Evolutionary conservation across 2,329 filamentous ascomycete genomes (phyloP).

Genomic region (Cladosporium sp.): DNA sequence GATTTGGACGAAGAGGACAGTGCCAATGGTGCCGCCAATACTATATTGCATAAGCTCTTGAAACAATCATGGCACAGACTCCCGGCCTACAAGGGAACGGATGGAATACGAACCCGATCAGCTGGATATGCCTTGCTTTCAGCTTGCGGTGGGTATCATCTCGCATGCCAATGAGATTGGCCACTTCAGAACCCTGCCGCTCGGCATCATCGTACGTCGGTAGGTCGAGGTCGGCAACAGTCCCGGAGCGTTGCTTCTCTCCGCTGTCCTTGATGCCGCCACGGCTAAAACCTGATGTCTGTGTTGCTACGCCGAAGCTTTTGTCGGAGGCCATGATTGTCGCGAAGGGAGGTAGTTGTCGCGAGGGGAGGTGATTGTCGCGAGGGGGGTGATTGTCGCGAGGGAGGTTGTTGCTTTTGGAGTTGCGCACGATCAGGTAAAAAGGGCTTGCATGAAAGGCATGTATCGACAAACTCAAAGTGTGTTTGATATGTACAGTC

Average conservation of each 20-base stretch:
- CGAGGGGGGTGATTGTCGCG: no score
- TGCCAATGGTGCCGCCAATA: constrained; percentile 45
- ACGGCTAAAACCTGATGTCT: constrained; percentile 5
- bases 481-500: no score
- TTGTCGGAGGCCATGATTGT: constrained; percentile 7
- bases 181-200: constrained; percentile 19
- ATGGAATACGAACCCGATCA: constrained; percentile 34
- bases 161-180: constrained; percentile 20
- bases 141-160: constrained; percentile 41
- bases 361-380: background rate
- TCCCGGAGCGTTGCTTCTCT: constrained; percentile 10
- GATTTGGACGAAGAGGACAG: constrained; percentile 46
- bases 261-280: constrained; percentile 7
- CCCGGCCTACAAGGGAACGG: no score
- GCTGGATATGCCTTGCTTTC: constrained; percentile 43
- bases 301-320: constrained; percentile 7
- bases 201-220: constrained; percentile 18
- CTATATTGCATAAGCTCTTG: background rate
- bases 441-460: no score
- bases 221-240: constrained; percentile 1
- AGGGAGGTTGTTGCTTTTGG: no score
- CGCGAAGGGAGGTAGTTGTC: no score
- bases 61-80: background rate
- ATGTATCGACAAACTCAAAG: no score
- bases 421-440: no score